A percentile compares a stretch with the other conserved stretches of the same genome.
Evolutionary conservation across 1,139 yeast species (phyloP).

Genomic region (Suhomyces panamericanus): DNA sequence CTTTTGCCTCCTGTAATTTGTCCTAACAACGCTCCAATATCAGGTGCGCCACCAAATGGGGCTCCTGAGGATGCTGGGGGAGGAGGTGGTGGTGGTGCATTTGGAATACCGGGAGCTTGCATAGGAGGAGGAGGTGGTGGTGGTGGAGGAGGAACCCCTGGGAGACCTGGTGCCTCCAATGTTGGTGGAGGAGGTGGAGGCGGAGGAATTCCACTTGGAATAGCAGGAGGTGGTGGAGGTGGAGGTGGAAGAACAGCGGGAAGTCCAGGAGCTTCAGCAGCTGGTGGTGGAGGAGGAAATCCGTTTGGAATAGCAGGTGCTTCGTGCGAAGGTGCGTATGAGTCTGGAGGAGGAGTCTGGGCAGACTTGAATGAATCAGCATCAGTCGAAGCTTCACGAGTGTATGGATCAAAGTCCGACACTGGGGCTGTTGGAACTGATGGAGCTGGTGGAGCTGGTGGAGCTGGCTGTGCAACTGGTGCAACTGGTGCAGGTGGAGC

Average conservation of each 20-base stretch:
- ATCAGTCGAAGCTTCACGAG: constrained; percentile 9
- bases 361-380: constrained; percentile 13
- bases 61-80: constrained; percentile 20
- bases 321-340: background rate
- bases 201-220: constrained; percentile 12
- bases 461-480: no score
- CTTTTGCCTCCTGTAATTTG: constrained; percentile 56
- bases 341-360: constrained; percentile 2
- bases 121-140: constrained; percentile 18
- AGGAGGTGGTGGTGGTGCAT: constrained; percentile 29
- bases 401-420: background rate
- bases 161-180: constrained; percentile 13
- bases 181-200: constrained; percentile 18
- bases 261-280: constrained; percentile 9
- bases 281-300: background rate
- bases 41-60: constrained; percentile 33
- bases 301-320: constrained; percentile 17
- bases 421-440: background rate
- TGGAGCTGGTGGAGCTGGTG: constrained; percentile 7
- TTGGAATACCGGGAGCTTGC: constrained; percentile 17
- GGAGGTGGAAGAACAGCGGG: constrained; percentile 6
- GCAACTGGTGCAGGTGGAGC: constrained; percentile 24
- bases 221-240: constrained; percentile 8
- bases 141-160: constrained; percentile 21
- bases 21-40: constrained; percentile 51